Percentiles rank a stretch among this genome's conserved stretches.
Evolutionary conservation across 345 rosid species (phyloP).

Genomic region (Clarkia xantiana): DNA sequence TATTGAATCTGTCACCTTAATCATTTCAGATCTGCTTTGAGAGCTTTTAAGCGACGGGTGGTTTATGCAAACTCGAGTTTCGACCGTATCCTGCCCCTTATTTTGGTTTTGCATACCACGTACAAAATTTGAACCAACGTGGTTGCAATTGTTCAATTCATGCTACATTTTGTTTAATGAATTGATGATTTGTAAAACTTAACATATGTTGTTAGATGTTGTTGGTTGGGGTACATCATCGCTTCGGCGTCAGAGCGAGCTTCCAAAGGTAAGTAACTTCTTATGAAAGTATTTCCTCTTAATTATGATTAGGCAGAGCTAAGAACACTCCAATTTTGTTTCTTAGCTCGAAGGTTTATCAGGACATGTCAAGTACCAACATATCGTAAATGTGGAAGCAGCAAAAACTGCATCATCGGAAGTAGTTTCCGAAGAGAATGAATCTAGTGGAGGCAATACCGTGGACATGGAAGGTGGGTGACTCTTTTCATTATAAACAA

Average conservation of each 20-base stretch:
- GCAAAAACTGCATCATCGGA: slow-evolving; percentile 11
- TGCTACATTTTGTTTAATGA: not conserved
- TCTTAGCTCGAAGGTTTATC: slow-evolving; percentile 32
- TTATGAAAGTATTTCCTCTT: slow-evolving; percentile 1
- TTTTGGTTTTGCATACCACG: not conserved
- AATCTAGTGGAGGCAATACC: slow-evolving; percentile 16
- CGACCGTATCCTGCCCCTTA: slow-evolving; percentile 54
- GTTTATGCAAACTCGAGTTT: slow-evolving; percentile 66
- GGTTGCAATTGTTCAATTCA: not conserved
- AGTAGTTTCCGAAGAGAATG: slow-evolving; percentile 17
- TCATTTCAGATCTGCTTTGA: slow-evolving; percentile 61
- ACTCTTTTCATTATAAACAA: too few relatives aligned
- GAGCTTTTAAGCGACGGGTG: slow-evolving; percentile 57
- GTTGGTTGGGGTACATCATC: slow-evolving; percentile 98
- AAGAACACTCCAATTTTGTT: slow-evolving; percentile 3
- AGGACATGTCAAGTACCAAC: slow-evolving; percentile 41
- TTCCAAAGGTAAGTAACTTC: slow-evolving; percentile 46
- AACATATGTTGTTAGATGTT: slow-evolving; percentile 35
- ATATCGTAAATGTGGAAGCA: slow-evolving; percentile 36
- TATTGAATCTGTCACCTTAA: too few relatives aligned
- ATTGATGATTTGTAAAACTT: slow-evolving; percentile 24
- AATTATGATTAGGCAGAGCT: not conserved
- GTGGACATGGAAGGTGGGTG: slow-evolving; percentile 66
- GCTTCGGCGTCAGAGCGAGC: slow-evolving; percentile 38
- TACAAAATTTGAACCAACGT: not conserved